phyloP scores from a whole-genome alignment of 768 basidiomycete species.

The Collybia nuda region DNA sequence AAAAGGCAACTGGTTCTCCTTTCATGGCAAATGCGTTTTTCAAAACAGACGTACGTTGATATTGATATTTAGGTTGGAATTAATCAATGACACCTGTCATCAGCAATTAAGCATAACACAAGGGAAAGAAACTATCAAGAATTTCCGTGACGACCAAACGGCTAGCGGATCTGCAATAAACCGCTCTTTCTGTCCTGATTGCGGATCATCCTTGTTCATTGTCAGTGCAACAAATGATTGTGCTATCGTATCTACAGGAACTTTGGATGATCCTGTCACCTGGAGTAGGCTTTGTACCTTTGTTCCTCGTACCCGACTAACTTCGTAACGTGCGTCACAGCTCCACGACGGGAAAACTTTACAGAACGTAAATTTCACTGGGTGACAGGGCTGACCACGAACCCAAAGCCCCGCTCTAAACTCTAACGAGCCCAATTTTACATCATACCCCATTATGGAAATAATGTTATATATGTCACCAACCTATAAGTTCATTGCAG shows the following conservation, averaged over 20 bases:
- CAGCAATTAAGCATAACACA: constrained; percentile 25
- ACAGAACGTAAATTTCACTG: neutral
- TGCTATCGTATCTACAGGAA: constrained; percentile 9
- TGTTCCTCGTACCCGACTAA: too few relatives aligned
- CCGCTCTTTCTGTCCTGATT: constrained; percentile 32
- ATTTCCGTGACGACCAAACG: constrained; percentile 27
- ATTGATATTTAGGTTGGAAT: neutral
- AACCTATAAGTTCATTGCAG: too few relatives aligned
- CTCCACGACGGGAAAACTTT: neutral
- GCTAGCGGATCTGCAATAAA: constrained; percentile 26
- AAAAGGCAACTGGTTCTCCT: constrained; percentile 39
- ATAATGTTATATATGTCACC: too few relatives aligned
- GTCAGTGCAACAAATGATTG: constrained; percentile 4
- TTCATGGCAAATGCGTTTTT: constrained; percentile 40
- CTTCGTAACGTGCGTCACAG: neutral
- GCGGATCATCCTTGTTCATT: constrained; percentile 35
- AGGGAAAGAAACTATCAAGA: constrained; percentile 26
- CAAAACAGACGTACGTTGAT: constrained; percentile 25
- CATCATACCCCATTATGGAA: too few relatives aligned
- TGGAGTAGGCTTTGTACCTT: constrained; percentile 11
- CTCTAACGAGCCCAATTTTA: neutral
- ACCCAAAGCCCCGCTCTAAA: neutral
- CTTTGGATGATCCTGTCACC: constrained; percentile 9
- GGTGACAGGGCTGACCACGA: neutral
- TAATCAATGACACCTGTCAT: neutral